Base-by-base conservation (phyloP, 1,284 basidiomycete species). In the Trametes sp. region DNA sequence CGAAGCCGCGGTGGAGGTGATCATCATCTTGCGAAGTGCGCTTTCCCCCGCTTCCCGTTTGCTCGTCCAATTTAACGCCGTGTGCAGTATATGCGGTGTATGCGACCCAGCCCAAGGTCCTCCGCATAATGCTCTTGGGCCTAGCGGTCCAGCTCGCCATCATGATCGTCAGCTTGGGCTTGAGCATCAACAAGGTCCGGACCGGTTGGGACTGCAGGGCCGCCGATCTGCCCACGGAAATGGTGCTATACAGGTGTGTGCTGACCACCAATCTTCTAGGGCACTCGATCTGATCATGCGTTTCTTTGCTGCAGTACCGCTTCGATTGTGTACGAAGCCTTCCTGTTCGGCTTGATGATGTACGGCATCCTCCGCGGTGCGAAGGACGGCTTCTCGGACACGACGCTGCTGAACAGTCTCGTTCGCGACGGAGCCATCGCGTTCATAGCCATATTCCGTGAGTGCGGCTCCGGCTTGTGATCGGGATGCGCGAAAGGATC, bases 401-500 rank as follows among this genome's bases (percentile, higher is more conserved):
- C 71, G 2, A 70, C 71, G 13, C 68, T 80, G 9, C 41, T 80
- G 26, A 66, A 59, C 5, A 63, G 77, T n/a, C 62, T 80, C 35
- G 69, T 78, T 21, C 75, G 79, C 35, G 79, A 80, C 60, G 75
- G 78, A 7, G 74, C 75, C 14, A 72, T 73, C 63, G 73, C 74
- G 2, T 74, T 73, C 48, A 46, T 59, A 11, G 56, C 73, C 41
- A 68, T 69, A 31, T 71, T 73, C 61, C 59, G 76, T 76, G 46
- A 26, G 70, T 64, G n/a, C n/a, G n/a, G n/a, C 21, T 28, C 1
- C 23, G 14, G 10, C 8, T 44, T 14, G 14, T 16, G n/a, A n/a
- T n/a, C n/a, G n/a, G n/a, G n/a, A n/a, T n/a, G n/a, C n/a, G n/a
- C n/a, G n/a, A 14, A 10, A 23, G 5, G 4, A 9, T 35, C 41